A percentile compares a stretch with the other conserved stretches of the same genome.
Conservation (phyloP, 2,329 filamentous ascomycete genomes). For the Calonectria crousiana region DNA sequence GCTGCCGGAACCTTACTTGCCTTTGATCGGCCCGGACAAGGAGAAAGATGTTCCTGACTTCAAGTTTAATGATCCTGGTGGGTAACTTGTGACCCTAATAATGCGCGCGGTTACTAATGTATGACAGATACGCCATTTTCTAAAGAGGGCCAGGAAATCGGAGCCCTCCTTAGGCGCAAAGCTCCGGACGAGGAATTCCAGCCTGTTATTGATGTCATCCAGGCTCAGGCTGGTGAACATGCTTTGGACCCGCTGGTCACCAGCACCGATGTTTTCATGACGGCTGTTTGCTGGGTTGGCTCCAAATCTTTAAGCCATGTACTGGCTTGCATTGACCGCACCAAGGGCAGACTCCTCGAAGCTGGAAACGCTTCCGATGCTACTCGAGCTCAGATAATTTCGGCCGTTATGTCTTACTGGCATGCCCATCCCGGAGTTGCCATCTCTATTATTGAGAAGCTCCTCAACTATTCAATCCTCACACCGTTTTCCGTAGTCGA, state of each 20-base stretch:
- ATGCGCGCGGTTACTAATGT: not conserved
- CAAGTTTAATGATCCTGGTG: conserved; percentile 85
- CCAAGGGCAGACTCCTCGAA: conserved; percentile 87
- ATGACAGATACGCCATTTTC: conserved; percentile 81
- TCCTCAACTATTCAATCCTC: conserved; percentile 96
- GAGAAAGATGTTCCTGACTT: conserved; percentile 97
- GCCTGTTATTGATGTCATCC: conserved; percentile 82
- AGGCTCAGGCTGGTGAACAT: conserved; percentile 78
- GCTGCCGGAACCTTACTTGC: conserved; percentile 84
- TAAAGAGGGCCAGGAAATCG: conserved; percentile 85
- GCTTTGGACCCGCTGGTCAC: conserved; percentile 83
- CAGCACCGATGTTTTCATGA: conserved; percentile 95
- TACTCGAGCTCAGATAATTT: conserved; percentile 88
- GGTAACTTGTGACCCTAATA: conserved; percentile 46
- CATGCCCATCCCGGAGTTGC: conserved; percentile 90
- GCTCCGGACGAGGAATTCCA: conserved; percentile 89
- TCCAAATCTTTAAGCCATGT: conserved; percentile 97
- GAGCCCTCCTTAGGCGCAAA: conserved; percentile 84
- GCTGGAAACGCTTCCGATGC: conserved; percentile 80
- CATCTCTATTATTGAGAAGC: conserved; percentile 93
- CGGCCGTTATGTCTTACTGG: conserved; percentile 94
- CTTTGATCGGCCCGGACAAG: conserved; percentile 85
- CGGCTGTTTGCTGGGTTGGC: conserved; percentile 91
- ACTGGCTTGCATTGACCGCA: conserved; percentile 93
- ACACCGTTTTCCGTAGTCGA: conserved; percentile 87